Base-by-base conservation (phyloP, 805 yeast genomes). In the Wickerhamiella hasegawae region DNA sequence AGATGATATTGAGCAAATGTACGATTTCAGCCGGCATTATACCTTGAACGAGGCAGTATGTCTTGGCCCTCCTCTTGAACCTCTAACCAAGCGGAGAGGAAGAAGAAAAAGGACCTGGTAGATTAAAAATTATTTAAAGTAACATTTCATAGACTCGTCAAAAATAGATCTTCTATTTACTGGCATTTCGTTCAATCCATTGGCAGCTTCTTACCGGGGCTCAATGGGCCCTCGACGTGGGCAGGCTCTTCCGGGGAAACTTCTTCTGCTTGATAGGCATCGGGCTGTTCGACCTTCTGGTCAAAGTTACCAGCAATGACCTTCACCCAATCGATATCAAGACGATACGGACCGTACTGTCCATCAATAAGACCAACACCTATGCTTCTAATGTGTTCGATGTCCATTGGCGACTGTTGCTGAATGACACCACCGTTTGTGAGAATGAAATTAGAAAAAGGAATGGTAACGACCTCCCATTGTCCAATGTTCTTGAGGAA, bases 391-490 rank as follows among this genome's bases (percentile, higher is more conserved):
- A 81, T 70, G 42, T 70, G 69, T 16, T 69, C 62, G 46, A 68
- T 71, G 51, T 80, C 77, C 52, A 81, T 59, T 22, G 61, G 63
- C 34, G 62, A 60, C 45, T 71, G 74, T 36, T 63, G 65, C 53
- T 72, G 77, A 28, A 69, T 65, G 29, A 66, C 63, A n/a, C 94
- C 94, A 65, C 79, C 73, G 52, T 79, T 80, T 17, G 93, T 82
- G 55, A 81, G 64, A 34, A 82, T 84, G 55, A 82, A 80, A 49
- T 77, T 84, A 44, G 72, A 68, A 34, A 82, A 59, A 31, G 90
- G 83, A 23, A 82, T 73, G 20, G 76, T 69, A 11, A 81, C 83
- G 1, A 83, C 76, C 51, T 82, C 90, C 93, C 93, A 81, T 41
- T 71, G 63, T 2, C 83, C 81, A 4, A 81, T 82, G 28, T 62